Evolutionary conservation across 345 rosid species (phyloP).

Genomic region (Citrus cavaleriei): DNA sequence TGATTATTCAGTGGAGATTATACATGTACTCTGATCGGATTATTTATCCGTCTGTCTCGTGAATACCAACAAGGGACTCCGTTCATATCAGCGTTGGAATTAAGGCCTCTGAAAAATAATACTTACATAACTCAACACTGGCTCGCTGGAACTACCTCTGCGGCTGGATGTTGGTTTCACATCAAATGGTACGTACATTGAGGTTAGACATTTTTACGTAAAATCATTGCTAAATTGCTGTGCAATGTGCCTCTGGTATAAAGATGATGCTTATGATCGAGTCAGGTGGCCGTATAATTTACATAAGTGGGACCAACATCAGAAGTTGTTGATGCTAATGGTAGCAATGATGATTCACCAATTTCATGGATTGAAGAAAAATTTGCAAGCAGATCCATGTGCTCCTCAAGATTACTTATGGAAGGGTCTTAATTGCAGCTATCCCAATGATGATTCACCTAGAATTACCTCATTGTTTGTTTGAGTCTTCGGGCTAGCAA

Average conservation of each 20-base stretch:
- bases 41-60: constrained; percentile 42
- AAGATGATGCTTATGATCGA: constrained; percentile 13
- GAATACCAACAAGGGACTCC: constrained; percentile 37
- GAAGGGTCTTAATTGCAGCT: constrained; percentile 28
- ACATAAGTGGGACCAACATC: not conserved
- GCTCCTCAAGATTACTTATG: constrained; percentile 14
- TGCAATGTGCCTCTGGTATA: constrained; percentile 5
- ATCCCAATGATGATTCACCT: not conserved
- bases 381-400: constrained; percentile 40
- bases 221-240: not conserved
- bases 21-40: constrained; percentile 29
- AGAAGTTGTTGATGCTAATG: not conserved
- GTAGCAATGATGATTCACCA: not conserved
- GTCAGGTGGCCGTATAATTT: not conserved
- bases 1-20: constrained; percentile 18
- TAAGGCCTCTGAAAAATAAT: constrained; percentile 29
- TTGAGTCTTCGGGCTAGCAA: not conserved
- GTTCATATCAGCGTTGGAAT: constrained; percentile 45
- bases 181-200: not conserved
- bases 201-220: constrained; percentile 11
- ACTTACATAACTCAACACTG: constrained; percentile 12
- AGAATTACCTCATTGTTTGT: constrained; percentile 13
- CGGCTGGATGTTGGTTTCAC: constrained; percentile 19
- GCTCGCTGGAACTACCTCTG: not conserved
- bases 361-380: constrained; percentile 5